Base-by-base conservation (phyloP, 2,329 filamentous ascomycete genomes). In the Arthrobotrys sinensis region DNA sequence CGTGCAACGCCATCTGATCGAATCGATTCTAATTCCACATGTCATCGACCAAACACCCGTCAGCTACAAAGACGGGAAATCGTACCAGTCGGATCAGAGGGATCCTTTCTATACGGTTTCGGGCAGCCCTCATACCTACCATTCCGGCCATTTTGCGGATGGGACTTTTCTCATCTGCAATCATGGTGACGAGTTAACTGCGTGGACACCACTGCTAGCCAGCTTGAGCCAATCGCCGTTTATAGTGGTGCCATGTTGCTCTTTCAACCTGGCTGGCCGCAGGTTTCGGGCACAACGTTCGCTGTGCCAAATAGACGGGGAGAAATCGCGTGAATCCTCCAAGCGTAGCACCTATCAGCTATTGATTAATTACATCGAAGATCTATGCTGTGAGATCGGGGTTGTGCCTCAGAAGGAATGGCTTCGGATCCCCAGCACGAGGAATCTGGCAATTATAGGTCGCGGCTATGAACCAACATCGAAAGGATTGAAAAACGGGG, bases 141-240 rank as follows among this genome's bases (percentile, higher is more conserved):
- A 89, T 80, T 83, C 86, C 79, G 96, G 95, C 40, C 82, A 87
- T 8, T 97, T 98, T 82, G 87, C 89, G 0, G 83, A 84, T 14
- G 90, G 90, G 32, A 96, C 93, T 0, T 99, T 99, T 84, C 93
- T 99, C 82, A 92, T 99, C 80, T 97, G 94, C 60, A 99, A 99
- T 83, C 96, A 99, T 84, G 95, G 95, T 10, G 96, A 99, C 83
- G 94, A 99, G 85, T 88, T 99, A 12, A 99, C 96, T 0, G 90
- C 93, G 0, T 99, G 96, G 96, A 98, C 96, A 0, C 96, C 96
- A 0, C 88, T 98, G 16, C 89, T 99, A 46, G 94, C 93, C 0
- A 89, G 90, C 5, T 86, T 93, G 1, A 94, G 91, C 0, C 85
- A 89, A 1, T 92, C 91, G 10, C 92, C 94, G 0, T 99, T 97